These are phyloP conservation scores for Neofusicoccum cordaticola DNA, from an alignment of 2,329 filamentous ascomycete genomes.

Conservation along the genomic window DNA sequence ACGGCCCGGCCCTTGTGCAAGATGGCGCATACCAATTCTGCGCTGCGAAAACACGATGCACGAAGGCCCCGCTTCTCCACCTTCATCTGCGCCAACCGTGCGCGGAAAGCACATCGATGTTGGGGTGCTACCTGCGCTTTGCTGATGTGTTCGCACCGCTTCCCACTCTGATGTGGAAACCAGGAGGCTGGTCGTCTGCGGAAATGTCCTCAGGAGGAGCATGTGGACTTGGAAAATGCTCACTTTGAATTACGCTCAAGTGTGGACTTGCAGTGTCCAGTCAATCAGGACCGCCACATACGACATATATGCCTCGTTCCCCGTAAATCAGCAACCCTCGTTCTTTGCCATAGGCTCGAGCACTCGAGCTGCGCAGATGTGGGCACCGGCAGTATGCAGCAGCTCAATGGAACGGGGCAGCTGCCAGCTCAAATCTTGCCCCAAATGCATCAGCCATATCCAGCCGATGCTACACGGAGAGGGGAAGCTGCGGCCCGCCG, in stretches of 20 bases:
- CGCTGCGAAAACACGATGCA: slow-evolving; percentile 1
- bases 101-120: neutral
- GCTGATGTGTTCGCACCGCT: too few relatives aligned
- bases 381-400: neutral
- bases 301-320: neutral
- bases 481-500: slow-evolving; percentile 5
- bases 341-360: neutral
- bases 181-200: too few relatives aligned
- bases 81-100: neutral
- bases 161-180: too few relatives aligned
- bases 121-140: too few relatives aligned
- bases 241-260: too few relatives aligned
- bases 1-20: slow-evolving; percentile 9
- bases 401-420: neutral
- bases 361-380: neutral
- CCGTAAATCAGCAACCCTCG: neutral
- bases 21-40: neutral
- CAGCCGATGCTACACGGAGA: neutral
- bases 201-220: too few relatives aligned
- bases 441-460: neutral
- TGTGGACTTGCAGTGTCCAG: too few relatives aligned
- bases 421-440: too few relatives aligned
- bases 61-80: neutral
- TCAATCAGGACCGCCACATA: neutral
- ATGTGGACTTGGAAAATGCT: too few relatives aligned